Evolutionary conservation across 768 basidiomycete genomes (phyloP).

Genomic region (Serendipita sp.): DNA sequence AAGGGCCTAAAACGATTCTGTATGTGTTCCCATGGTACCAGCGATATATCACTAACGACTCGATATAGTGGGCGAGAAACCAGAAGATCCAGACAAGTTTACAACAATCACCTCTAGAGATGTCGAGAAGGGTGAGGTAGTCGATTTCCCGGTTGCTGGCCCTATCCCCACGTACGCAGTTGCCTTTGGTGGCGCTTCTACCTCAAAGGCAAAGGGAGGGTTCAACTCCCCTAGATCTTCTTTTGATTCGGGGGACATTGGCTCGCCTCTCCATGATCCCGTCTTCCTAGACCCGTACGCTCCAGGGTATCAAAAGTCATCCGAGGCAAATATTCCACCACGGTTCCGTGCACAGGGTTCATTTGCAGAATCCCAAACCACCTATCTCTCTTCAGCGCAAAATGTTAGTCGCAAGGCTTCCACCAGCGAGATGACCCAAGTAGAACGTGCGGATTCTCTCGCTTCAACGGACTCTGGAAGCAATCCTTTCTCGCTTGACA

Average conservation of each 20-base stretch:
- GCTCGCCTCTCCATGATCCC: slow-evolving; percentile 26
- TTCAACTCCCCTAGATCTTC: slow-evolving; percentile 16
- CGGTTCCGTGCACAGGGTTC: background rate
- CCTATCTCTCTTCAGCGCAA: background rate
- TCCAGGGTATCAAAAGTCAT: slow-evolving; percentile 8
- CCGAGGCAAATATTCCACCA: background rate
- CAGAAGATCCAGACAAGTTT: slow-evolving; percentile 9
- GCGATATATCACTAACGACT: background rate
- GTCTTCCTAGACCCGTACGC: slow-evolving; percentile 20
- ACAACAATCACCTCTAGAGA: background rate
- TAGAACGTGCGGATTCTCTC: background rate
- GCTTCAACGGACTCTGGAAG: background rate
- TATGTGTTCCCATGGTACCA: slow-evolving; percentile 24
- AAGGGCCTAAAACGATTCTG: slow-evolving; percentile 54
- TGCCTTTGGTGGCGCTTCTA: slow-evolving; percentile 21
- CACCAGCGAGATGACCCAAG: background rate
- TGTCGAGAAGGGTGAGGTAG: slow-evolving; percentile 26
- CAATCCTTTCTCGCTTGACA: slow-evolving; percentile 1
- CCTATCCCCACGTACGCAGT: slow-evolving; percentile 40
- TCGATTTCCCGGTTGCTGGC: slow-evolving; percentile 40
- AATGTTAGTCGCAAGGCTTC: background rate
- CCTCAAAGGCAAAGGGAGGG: slow-evolving; percentile 20
- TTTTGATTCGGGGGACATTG: slow-evolving; percentile 31
- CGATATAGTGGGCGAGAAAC: background rate
- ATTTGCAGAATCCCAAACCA: background rate